These are phyloP conservation scores for Macrolepiota fuliginosa DNA, from an alignment of 768 basidiomycete species.

Conservation along the genomic window DNA sequence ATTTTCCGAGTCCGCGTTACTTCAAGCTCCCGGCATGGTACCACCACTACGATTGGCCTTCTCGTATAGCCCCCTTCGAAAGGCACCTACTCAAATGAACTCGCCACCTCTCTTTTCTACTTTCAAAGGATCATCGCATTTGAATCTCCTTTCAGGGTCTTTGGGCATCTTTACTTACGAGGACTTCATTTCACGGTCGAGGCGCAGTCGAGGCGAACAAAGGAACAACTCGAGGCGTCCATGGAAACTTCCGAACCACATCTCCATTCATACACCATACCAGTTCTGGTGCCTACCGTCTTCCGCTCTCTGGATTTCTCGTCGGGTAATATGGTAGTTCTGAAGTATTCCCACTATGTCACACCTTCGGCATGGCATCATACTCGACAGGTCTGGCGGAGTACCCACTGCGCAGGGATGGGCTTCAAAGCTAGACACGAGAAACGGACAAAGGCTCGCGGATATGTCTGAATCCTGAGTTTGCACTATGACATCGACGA, in stretches of 20 bases:
- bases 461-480: background rate
- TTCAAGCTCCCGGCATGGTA: background rate
- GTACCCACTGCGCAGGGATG: background rate
- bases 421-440: background rate
- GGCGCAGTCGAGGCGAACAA: background rate
- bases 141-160: background rate
- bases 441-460: background rate
- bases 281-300: background rate
- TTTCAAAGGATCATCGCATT: background rate
- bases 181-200: background rate
- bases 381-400: background rate
- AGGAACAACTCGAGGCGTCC: background rate
- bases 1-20: constrained; percentile 4
- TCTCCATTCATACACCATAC: background rate
- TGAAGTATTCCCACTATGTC: background rate
- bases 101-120: background rate
- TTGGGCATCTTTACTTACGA: background rate
- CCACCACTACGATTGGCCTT: background rate
- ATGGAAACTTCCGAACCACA: background rate
- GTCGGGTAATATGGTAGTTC: background rate
- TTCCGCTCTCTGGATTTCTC: background rate
- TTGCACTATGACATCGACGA: background rate
- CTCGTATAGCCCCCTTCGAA: background rate
- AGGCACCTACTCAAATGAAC: background rate
- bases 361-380: background rate